Evolutionary conservation across 768 basidiomycete genomes (phyloP).

Genomic region (Suillus luteus): DNA sequence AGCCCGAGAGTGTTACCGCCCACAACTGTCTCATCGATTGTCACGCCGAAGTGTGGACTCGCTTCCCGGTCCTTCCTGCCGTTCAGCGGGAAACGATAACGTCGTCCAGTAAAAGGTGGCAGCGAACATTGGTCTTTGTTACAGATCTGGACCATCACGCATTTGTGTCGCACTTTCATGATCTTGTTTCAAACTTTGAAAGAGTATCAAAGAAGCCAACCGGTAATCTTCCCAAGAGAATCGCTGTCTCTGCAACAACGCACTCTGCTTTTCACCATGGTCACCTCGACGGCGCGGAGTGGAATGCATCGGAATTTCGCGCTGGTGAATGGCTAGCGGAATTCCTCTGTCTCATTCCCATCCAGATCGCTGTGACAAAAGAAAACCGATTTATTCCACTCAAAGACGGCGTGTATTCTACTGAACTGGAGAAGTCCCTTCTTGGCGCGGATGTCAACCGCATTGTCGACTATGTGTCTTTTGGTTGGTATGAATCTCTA

Average conservation of each 20-base stretch:
- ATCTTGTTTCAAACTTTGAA: slow-evolving; percentile 52
- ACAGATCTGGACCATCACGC: slow-evolving; percentile 38
- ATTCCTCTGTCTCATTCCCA: slow-evolving; percentile 61
- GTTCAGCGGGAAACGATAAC: slow-evolving; percentile 47
- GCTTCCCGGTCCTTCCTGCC: slow-evolving; percentile 59
- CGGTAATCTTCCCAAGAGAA: slow-evolving; percentile 42
- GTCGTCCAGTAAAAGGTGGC: slow-evolving; percentile 33
- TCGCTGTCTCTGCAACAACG: slow-evolving; percentile 35
- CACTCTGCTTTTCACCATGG: slow-evolving; percentile 30
- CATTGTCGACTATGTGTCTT: slow-evolving; percentile 55
- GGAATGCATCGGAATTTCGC: slow-evolving; percentile 41
- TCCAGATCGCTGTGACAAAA: slow-evolving; percentile 59
- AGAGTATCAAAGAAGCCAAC: slow-evolving; percentile 53
- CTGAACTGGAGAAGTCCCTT: slow-evolving; percentile 50
- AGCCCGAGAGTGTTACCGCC: slow-evolving; percentile 23
- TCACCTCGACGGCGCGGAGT: slow-evolving; percentile 18
- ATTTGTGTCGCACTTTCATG: slow-evolving; percentile 45
- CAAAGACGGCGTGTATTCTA: slow-evolving; percentile 56
- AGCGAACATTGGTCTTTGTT: slow-evolving; percentile 45
- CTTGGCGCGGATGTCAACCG: slow-evolving; percentile 59
- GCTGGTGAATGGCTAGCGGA: slow-evolving; percentile 66
- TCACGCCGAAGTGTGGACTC: slow-evolving; percentile 58
- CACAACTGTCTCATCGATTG: slow-evolving; percentile 60
- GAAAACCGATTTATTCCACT: slow-evolving; percentile 65
- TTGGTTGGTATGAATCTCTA: slow-evolving; percentile 68